Base-by-base conservation (phyloP, 2,329 filamentous ascomycete species). In the Calonectria fujianensis region DNA sequence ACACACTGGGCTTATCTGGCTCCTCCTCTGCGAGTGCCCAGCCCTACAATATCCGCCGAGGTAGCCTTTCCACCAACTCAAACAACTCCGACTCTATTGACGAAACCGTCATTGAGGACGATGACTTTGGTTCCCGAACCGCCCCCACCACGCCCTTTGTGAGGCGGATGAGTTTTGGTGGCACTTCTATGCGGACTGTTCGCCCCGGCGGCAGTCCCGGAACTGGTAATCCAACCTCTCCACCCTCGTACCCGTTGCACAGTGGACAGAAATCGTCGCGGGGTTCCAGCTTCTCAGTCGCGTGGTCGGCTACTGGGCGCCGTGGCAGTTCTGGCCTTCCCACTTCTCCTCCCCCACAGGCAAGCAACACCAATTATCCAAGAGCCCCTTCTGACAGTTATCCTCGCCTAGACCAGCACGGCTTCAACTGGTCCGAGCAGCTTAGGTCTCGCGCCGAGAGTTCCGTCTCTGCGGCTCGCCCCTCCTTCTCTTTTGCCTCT, bases 351-450 rank as follows among this genome's bases (percentile, higher is more conserved):
- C 79, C 83, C 77, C 77, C 83, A 85, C 90, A 91, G 88, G 89
- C 90, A 91, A 92, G 90, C 90, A 89, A 86, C 85, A 87, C 86
- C 88, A 88, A 89, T 84, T 82, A 85, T 85, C 84, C 87, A 84
- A 86, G 83, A 92, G 87, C 89, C 85, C 85, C 88, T 90, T 92
- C 93, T 94, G 91, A 94, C 92, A 88, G 87, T 86, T 87, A 86
- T 78, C 86, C 86, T 85, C 91, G 90, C 86, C 87, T 91, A 96
- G 94, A 95, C 90, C 95, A 97, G 82, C 83, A 85, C 90, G 95
- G 95, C 85, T 98, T 97, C 91, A 98, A 98, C 87, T 98, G 96
- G 94, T 95, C 95, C 84, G 96, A 98, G 89, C 96, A 98, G 88
- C 92, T 98, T 89, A 95, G 96, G 86, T 94, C 93, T 82, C 94